Percentiles rank a stretch among this genome's conserved stretches.
Conservation (phyloP, 2,329 filamentous ascomycete genomes). For the Incumbomyces lentus region DNA sequence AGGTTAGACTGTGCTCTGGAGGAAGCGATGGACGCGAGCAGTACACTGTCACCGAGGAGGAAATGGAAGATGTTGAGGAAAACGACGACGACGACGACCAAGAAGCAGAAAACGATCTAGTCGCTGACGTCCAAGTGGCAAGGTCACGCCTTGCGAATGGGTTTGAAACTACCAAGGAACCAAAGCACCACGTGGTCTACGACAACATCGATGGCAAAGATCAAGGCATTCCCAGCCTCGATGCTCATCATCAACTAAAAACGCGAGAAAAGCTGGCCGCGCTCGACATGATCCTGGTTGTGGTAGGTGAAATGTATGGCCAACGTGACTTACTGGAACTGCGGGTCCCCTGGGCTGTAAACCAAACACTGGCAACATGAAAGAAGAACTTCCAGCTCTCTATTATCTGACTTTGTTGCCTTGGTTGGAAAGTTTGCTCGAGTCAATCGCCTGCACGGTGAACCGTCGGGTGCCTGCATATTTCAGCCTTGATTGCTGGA, state of each 20-base stretch:
- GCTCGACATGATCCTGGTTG: conserved; percentile 81
- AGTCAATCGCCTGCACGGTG: background rate
- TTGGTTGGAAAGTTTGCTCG: background rate
- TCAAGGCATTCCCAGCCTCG: conserved; percentile 18
- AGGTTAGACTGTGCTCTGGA: conserved; percentile 40
- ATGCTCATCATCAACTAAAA: conserved; percentile 14
- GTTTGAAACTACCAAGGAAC: conserved; percentile 18
- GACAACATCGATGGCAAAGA: conserved; percentile 25
- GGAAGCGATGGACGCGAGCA: conserved; percentile 21
- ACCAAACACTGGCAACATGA: too few relatives aligned
- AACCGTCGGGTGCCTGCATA: too few relatives aligned
- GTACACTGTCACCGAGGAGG: conserved; percentile 14
- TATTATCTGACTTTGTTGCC: too few relatives aligned
- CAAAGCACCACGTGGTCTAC: conserved; percentile 32
- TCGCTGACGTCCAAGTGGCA: background rate
- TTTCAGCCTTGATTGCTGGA: background rate
- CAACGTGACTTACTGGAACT: conserved; percentile 76
- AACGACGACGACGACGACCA: conserved; percentile 21
- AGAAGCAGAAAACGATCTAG: conserved; percentile 10
- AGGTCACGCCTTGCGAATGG: conserved; percentile 9
- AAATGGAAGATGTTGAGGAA: conserved; percentile 14
- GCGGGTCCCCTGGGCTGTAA: conserved; percentile 44
- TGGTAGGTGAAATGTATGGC: conserved; percentile 80
- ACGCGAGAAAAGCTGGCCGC: conserved; percentile 44
- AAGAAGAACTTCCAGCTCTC: too few relatives aligned